A percentile compares a stretch with the other conserved stretches of the same genome.
phyloP scores from a whole-genome alignment of 108 stramenopile genomes.

The Epipyxis sp. region DNA sequence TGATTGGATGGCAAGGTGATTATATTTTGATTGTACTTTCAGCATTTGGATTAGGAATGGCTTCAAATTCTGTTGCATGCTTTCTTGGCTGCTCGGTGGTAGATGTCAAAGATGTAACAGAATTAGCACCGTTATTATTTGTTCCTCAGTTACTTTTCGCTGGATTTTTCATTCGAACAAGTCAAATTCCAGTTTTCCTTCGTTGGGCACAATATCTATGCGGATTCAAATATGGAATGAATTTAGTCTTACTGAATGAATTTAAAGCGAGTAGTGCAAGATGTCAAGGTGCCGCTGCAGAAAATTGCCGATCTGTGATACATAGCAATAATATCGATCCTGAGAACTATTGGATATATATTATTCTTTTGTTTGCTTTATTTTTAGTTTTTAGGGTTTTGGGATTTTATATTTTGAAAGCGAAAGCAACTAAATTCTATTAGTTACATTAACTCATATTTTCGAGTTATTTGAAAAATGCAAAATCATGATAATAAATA shows the following conservation, averaged over 20 bases:
- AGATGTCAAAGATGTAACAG: constrained; percentile 61
- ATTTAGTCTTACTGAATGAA: constrained; percentile 21
- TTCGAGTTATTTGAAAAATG: no score
- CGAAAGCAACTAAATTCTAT: background rate
- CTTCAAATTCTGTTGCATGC: constrained; percentile 63
- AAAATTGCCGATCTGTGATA: background rate
- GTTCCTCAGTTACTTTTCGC: constrained; percentile 80
- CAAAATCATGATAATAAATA: no score
- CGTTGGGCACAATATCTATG: constrained; percentile 36
- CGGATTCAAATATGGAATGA: constrained; percentile 31
- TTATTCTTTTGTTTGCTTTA: constrained; percentile 1
- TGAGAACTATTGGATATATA: background rate
- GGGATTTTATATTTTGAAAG: background rate
- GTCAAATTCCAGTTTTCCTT: constrained; percentile 45
- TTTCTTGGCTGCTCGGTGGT: constrained; percentile 60
- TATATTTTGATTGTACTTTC: constrained; percentile 30
- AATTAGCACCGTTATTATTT: constrained; percentile 67
- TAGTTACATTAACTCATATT: no score
- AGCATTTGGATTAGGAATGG: constrained; percentile 5
- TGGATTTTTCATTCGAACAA: constrained; percentile 65
- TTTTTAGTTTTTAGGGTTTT: background rate
- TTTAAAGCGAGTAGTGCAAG: background rate
- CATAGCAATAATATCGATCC: background rate
- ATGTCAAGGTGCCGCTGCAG: background rate
- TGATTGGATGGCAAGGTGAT: constrained; percentile 9